Conservation (phyloP, 2,329 filamentous ascomycete genomes). For the Fusarium longipes region DNA sequence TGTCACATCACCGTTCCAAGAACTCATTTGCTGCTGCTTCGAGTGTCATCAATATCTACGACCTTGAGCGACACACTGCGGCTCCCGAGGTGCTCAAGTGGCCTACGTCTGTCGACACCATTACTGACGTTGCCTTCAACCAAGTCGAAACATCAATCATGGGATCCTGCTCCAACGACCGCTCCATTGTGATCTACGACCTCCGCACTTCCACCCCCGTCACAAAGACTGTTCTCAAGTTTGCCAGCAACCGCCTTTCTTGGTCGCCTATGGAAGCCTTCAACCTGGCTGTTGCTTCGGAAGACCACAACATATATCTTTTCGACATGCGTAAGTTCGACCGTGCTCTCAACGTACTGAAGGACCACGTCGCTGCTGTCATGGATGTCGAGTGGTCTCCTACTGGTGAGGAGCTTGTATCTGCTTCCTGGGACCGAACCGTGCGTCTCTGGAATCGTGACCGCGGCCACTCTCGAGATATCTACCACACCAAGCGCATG, state of each 20-base stretch:
- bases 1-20: constrained; percentile 83
- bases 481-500: constrained; percentile 99
- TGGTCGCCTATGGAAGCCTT: constrained; percentile 99
- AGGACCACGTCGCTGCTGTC: constrained; percentile 88
- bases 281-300: constrained; percentile 92
- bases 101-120: constrained; percentile 91
- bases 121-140: constrained; percentile 90
- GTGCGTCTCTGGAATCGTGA: constrained; percentile 86
- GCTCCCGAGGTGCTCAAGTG: constrained; percentile 86
- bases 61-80: constrained; percentile 82
- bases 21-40: constrained; percentile 85
- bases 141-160: constrained; percentile 92
- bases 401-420: constrained; percentile 92
- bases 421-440: constrained; percentile 86
- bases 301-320: constrained; percentile 89
- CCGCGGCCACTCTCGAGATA: constrained; percentile 86
- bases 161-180: constrained; percentile 85
- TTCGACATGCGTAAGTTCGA: constrained; percentile 96
- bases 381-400: constrained; percentile 98
- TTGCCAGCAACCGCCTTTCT: constrained; percentile 83
- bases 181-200: constrained; percentile 91
- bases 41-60: constrained; percentile 86
- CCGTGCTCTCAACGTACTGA: constrained; percentile 87
- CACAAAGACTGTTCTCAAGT: constrained; percentile 81
- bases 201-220: constrained; percentile 87